A percentile compares a stretch with the other conserved stretches of the same genome.
Evolutionary conservation across 179 eudicot genomes (phyloP).

Genomic region (Beta corolliflora): DNA sequence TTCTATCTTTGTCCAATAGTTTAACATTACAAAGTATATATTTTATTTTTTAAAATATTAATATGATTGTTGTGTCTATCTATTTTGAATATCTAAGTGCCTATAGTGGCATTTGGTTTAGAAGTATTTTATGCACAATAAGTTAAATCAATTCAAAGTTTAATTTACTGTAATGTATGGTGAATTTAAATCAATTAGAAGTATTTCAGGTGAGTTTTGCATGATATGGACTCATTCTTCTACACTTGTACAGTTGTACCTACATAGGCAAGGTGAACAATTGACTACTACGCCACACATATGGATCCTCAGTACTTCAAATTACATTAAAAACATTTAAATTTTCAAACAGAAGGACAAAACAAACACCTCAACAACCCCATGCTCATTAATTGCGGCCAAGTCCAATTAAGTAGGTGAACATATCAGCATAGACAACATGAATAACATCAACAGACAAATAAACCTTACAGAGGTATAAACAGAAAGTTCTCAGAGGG

Average conservation of each 20-base stretch:
- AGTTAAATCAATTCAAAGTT: no score
- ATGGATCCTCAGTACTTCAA: not conserved
- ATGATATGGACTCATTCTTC: no score
- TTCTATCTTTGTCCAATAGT: no score
- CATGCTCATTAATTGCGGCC: not conserved
- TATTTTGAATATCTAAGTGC: no score
- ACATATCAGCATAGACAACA: not conserved
- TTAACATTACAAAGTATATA: no score
- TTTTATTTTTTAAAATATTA: no score
- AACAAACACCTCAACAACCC: not conserved
- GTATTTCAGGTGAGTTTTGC: no score
- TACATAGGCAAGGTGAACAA: not conserved
- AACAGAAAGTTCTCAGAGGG: not conserved
- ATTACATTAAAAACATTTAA: not conserved
- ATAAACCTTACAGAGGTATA: not conserved
- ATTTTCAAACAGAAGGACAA: not conserved
- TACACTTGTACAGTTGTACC: not conserved
- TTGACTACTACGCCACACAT: not conserved
- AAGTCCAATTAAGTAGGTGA: not conserved
- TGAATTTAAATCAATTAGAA: no score
- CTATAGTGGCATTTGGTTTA: no score
- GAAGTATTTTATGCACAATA: no score
- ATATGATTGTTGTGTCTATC: no score
- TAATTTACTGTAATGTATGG: no score
- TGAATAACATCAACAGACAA: not conserved